These are phyloP conservation scores for Fusarium verticillioides DNA, from an alignment of 2,329 filamentous ascomycete species.

Conservation along the genomic window DNA sequence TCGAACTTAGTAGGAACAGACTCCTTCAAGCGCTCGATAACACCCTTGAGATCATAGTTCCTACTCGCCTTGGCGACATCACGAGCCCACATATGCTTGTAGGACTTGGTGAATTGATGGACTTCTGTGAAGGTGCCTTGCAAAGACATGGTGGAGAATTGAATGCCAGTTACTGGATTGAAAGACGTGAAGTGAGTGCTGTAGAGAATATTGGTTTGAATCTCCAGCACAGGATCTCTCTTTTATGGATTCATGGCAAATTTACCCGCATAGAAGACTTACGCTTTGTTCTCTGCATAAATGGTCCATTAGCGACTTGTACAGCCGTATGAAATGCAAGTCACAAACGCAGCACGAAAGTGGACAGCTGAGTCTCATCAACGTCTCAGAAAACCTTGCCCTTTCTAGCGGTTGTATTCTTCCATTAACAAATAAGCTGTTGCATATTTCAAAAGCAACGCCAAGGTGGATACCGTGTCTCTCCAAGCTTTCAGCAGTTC, in stretches of 20 bases:
- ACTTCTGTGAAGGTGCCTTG: not conserved
- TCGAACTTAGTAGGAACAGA: not conserved
- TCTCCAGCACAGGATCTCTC: not conserved
- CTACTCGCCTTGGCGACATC: not conserved
- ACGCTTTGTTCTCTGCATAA: rapidly evolving
- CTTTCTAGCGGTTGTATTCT: not conserved
- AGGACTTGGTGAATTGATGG: not conserved
- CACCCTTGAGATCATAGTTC: not conserved
- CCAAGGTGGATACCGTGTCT: not conserved
- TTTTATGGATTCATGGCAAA: not conserved
- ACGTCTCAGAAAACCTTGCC: rapidly evolving
- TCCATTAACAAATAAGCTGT: not conserved
- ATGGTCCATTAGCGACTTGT: not conserved
- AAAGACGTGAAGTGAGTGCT: not conserved
- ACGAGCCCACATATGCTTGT: not conserved
- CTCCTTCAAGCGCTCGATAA: not conserved
- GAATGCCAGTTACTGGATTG: not conserved
- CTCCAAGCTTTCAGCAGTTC: not conserved
- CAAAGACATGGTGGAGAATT: not conserved
- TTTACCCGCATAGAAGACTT: not conserved
- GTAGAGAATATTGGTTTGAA: not conserved
- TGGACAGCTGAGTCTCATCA: not conserved
- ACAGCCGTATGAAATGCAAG: not conserved
- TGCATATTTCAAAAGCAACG: not conserved
- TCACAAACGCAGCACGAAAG: not conserved